Base-by-base conservation (phyloP, 148 eudicot species). In the Rhododendron henanense region DNA sequence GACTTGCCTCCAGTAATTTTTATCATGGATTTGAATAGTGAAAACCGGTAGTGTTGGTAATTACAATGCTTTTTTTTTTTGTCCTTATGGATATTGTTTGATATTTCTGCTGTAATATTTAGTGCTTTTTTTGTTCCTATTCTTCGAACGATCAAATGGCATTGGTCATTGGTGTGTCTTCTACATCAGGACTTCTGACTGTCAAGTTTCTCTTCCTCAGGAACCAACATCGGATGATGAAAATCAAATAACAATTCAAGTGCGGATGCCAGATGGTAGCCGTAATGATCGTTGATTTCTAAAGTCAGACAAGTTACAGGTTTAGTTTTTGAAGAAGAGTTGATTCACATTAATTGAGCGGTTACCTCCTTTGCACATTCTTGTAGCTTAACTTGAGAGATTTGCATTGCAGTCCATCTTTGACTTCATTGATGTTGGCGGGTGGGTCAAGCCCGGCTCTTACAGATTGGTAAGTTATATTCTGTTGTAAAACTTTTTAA, bases 231-330 rank as follows among this genome's bases (percentile, higher is more conserved):
- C 88, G 69, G 93, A 92, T 87, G 93, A 93, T 86, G 98, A 93
- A 73, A 93, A 93, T 90, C 93, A 93, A 28, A 90, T 93, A 5
- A 97, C 90, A 28, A 96, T 97, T 85, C 94, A 93, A 79, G 95
- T 97, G 85, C 90, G 91, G 88, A 92, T 97, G 98, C 95, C 98
- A 63, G 95, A 97, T 88, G 98, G 98, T 73, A 93, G 89, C 85
- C 92, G 98, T 37, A 92, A 84, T 87, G 95, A 94, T 33, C 94
- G 95, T 73, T 86, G 95, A 61, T 95, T 95, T 88, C 88, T 87
- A 4, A 97, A 88, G 88, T 90, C 96, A 50, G 95, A 97, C 85
- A 94, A 93, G 85, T 90, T 97, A 86, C 94, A 97, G 96, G 99
- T 97, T 89, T 74, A 23, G 51, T 75, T 87, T 86, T 59, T 84